Base-by-base conservation (phyloP, 2,329 filamentous ascomycete genomes). In the Knufia petricola region DNA sequence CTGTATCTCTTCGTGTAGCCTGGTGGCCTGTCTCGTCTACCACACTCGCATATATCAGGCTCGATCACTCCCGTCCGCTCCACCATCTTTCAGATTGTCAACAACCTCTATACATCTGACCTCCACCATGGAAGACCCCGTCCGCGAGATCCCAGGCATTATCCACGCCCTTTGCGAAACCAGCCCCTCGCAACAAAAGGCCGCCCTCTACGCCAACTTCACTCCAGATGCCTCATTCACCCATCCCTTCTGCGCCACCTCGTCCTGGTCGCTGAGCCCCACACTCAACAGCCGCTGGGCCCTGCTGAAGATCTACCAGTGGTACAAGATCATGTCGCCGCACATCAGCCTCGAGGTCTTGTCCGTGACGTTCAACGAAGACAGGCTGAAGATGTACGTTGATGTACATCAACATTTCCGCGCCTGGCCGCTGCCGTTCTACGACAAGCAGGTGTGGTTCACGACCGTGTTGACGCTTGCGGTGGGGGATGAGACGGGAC, bases 301-400 rank as follows among this genome's bases (percentile, higher is more conserved):
- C 4, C 73, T 94, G 15, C 68, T 76, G 41, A 73, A 75, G 57
- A 82, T 94, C 49, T 94, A 87, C 61, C 78, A 80, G 34, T 89
- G 84, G 85, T 90, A 94, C 66, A 86, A 87, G 60, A 84, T 90
- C 55, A 71, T 94, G 61, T 87, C 81, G 52, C 88, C 88, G 0
- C 69, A 72, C 15, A 85, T 92, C 55, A 73, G 81, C 37, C 67
- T 90, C 10, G 68, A 75, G 1, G 71, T 95, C 15, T 76, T 87
- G 46, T 74, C 70, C 24, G 66, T 81, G 84, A 85, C 82, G 13
- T 85, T 81, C 59, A 86, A 94, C 61, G 68, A 80, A 58, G 60
- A 72, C 2, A 77, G 76, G 19, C 70, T 78, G 34, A 73, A 77
- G n/a, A 76, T 94, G 43, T 94, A 87, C 65, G 75, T 88, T 43